These are phyloP conservation scores for Amanita pseudoporphyria DNA, from an alignment of 768 basidiomycete species.

Conservation along the genomic window DNA sequence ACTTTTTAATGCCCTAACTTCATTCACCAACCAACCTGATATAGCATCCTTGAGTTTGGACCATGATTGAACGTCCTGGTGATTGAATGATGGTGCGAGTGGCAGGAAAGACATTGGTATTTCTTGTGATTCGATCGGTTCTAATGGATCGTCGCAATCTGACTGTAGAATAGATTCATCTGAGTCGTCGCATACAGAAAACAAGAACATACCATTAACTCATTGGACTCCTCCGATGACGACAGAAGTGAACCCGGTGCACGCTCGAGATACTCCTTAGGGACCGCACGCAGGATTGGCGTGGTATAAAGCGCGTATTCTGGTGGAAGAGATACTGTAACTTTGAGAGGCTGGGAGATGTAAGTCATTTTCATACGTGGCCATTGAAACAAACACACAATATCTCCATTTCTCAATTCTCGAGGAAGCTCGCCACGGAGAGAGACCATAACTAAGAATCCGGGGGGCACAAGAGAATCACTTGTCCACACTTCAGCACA, in stretches of 20 bases:
- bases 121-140: neutral
- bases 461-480: neutral
- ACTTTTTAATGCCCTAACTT: neutral
- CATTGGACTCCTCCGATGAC: neutral
- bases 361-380: neutral
- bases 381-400: neutral
- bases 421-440: neutral
- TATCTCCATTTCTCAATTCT: neutral
- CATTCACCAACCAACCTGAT: conserved; percentile 1
- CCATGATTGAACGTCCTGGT: neutral
- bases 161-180: neutral
- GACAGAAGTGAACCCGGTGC: neutral
- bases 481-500: neutral
- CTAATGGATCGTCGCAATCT: neutral
- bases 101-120: neutral
- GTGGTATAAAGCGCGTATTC: neutral
- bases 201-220: neutral
- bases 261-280: neutral
- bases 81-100: neutral
- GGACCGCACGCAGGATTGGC: neutral
- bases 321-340: neutral
- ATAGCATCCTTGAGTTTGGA: neutral
- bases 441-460: neutral
- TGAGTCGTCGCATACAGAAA: neutral
- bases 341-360: neutral